Conservation (phyloP, 345 rosid species). For the Citrus sinensis region DVS_A1.0 CM039165.1:35961501-35962000, state of each 20-base stretch:
- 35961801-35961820: constrained; percentile 61
- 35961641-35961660: constrained; percentile 19
- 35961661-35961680: constrained; percentile 25
- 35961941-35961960: constrained; percentile 49
- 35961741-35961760: constrained; percentile 16
- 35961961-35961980: constrained; percentile 22
- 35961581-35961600: constrained; percentile 52
- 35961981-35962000: constrained; percentile 32
- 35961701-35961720: constrained; percentile 51
- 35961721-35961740: constrained; percentile 36
- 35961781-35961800: constrained; percentile 41
- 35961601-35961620: constrained; percentile 41
- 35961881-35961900: constrained; percentile 52
- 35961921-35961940: constrained; percentile 30
- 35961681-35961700: constrained; percentile 37
- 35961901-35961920: constrained; percentile 48
- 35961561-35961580: constrained; percentile 43
- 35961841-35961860: constrained; percentile 39
- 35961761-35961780: constrained; percentile 43
- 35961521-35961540: constrained; percentile 25
- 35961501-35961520: constrained; percentile 34
- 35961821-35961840: constrained; percentile 35
- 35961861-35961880: constrained; percentile 41
- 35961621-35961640: no score
- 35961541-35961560: constrained; percentile 41